Evolutionary conservation across 805 yeast genomes (phyloP).

Genomic region (Monosporozyma yasuniensis): DNA sequence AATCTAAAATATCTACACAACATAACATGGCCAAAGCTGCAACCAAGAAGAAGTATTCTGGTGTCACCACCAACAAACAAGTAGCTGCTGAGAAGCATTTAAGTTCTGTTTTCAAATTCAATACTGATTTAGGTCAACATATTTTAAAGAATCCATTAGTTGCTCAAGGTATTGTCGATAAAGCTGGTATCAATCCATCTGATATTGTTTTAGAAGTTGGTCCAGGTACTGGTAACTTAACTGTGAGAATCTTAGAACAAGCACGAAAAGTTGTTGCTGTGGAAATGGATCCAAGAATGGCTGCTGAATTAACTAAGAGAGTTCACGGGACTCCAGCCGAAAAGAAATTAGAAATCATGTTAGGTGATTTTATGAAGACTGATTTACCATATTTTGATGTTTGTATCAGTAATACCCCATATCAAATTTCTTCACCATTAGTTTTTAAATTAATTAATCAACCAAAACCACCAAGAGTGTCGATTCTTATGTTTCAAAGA

Average conservation of each 20-base stretch:
- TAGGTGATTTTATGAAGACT: conserved; percentile 94
- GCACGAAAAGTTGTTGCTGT: conserved; percentile 93
- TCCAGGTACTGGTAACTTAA: conserved; percentile 98
- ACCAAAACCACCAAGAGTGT: conserved; percentile 90
- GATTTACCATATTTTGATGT: conserved; percentile 92
- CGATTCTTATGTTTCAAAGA: conserved; percentile 94
- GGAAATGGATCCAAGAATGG: conserved; percentile 99
- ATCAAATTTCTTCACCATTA: conserved; percentile 93
- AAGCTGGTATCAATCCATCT: conserved; percentile 85
- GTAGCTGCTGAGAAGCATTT: conserved; percentile 63
- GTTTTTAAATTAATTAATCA: conserved; percentile 86
- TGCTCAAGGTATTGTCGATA: conserved; percentile 97
- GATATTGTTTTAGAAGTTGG: conserved; percentile 95
- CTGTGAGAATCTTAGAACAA: conserved; percentile 84
- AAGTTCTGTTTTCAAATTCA: conserved; percentile 82
- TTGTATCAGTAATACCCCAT: conserved; percentile 95
- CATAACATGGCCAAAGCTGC: conserved; percentile 50
- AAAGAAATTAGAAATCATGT: conserved; percentile 79
- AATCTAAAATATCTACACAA: not conserved
- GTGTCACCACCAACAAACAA: conserved; percentile 43
- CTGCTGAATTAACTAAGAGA: conserved; percentile 94
- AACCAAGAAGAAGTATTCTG: conserved; percentile 47
- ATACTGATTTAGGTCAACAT: conserved; percentile 95
- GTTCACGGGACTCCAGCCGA: conserved; percentile 95
- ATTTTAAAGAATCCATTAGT: conserved; percentile 91